Base-by-base conservation (phyloP, 441 rosid species). In the Gossypium schwendimanii region DNA sequence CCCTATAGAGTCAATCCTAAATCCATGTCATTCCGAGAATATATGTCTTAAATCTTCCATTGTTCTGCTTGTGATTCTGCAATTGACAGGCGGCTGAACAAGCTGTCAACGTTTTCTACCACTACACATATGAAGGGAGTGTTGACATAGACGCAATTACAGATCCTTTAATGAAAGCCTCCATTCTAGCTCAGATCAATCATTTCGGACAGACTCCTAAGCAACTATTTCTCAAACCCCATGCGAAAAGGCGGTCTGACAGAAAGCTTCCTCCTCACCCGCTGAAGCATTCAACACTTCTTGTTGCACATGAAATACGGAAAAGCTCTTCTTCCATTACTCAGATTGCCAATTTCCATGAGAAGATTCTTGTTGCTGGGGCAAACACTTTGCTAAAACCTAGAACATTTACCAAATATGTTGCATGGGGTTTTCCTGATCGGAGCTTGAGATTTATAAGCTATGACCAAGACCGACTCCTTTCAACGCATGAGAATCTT, bases 401-500 rank as follows among this genome's bases (percentile, higher is more conserved):
- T 39, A 88, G 87, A 82, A 90, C 97, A 20, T 92, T 84, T 74
- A 76, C 87, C 76, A 92, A 94, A 76, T 94, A 92, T 77, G 86
- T 96, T 8, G 84, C 96, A 36, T 96, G 99, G 99, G 98, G 98
- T 18, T 96, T 96, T 74, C 96, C 99, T 1, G 99, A 96, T 76
- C 88, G 91, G 70, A 96, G 98, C 81, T 84, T 96, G 87, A 91
- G 99, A 84, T 91, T 96, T 81, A 75, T 94, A 85, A 94, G 94
- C 89, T 92, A 92, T 84, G 99, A 94, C 84, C 99, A 94, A 78
- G 98, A 94, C 65, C 89, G 86, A 75, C 94, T 94, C 50, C 84
- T 92, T 68, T 94, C 97, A 5, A 85, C 98, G n/a, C 99, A 96
- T 63, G 99, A 96, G 83, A 94, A 96, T 83, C 98, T 94, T 79